Evolutionary conservation across 208 protist genomes (phyloP).

Genomic region (Wallacemonas sp.): DNA sequence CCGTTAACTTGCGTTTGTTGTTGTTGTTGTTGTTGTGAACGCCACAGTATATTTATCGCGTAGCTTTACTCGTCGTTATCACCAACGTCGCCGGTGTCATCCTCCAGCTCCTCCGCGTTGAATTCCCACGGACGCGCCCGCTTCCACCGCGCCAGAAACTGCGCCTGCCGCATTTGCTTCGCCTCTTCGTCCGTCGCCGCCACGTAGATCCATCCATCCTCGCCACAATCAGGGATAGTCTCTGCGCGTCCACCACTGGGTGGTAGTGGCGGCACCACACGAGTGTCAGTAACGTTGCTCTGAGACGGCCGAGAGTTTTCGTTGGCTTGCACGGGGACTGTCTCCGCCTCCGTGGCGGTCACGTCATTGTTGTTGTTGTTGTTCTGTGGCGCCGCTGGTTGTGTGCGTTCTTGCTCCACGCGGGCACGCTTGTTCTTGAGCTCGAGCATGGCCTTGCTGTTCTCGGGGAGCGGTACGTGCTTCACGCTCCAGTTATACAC

Average conservation of each 20-base stretch:
- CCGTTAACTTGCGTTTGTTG: too few relatives aligned
- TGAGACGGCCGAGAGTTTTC: too few relatives aligned
- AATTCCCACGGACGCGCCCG: constrained; percentile 48
- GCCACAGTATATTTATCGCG: too few relatives aligned
- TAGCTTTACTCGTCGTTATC: constrained; percentile 32
- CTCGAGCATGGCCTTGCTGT: constrained; percentile 39
- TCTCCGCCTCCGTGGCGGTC: too few relatives aligned
- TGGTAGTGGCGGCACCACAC: too few relatives aligned
- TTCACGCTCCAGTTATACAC: constrained; percentile 83
- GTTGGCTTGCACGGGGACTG: neutral
- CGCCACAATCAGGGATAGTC: constrained; percentile 24
- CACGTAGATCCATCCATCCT: constrained; percentile 80
- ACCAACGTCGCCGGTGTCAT: constrained; percentile 7
- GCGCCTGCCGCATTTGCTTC: constrained; percentile 25
- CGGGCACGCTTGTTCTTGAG: constrained; percentile 33
- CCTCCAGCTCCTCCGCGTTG: constrained; percentile 12
- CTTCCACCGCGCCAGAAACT: constrained; percentile 40
- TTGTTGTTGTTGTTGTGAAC: too few relatives aligned
- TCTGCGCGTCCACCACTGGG: neutral
- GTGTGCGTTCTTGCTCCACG: too few relatives aligned
- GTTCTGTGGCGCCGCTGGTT: too few relatives aligned
- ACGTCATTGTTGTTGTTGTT: too few relatives aligned
- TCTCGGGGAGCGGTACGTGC: constrained; percentile 21
- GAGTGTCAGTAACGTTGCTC: too few relatives aligned
- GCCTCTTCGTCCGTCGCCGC: constrained; percentile 38